Evolutionary conservation across 192 early-diverging fungal genomes (phyloP), one percentile per base, ranked within the genome.

Genomic region (Phlyctochytrium planicorne): DNA sequence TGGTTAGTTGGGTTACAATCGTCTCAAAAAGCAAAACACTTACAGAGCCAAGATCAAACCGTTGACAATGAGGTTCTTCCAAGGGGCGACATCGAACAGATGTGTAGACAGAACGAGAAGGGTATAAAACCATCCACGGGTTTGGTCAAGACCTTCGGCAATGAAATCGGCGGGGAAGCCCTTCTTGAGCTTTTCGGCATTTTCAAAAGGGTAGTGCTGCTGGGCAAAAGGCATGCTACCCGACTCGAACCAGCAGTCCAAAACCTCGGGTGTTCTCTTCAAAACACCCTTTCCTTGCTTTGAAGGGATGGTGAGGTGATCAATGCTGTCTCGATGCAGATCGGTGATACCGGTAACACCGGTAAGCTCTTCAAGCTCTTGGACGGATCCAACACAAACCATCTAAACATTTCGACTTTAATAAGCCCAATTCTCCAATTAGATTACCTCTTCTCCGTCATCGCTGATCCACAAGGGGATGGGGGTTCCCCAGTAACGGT

Each of bases 41-140:
- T 75, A 86, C 76, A 86, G 76, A 24, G 97, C 97, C 63, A 97
- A 82, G 3, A 99, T 92, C 34, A 99, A 78, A 37, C 97, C 97
- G 78, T 92, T 96, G 60, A 93, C 95, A 82, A 99, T 97, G 66
- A 98, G 82, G 76, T 99, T 99, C 84, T 96, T 94, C 80, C 91
- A 95, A 29, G 97, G 91, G 14, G 97, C 91, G 70, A 87, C 87
- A 78, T 95, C 91, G 74, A 97, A 97, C 69, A 99, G 78, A 79
- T 97, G 91, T 16, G 94, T 97, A 33, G 96, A 97, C 64, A 99
- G 82, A 2, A 99, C 97, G 74, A 98, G 81, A 25, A 99, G 84
- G 29, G 97, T 97, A 79, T 99, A 99, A 90, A 99, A 99, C 97
- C 97, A 99, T 53, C 97, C 97, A 75, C 97, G 94, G 30, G 96